phyloP scores from a whole-genome alignment of 352 stramenopile genomes.

The Phytophthora kernoviae region DNA sequence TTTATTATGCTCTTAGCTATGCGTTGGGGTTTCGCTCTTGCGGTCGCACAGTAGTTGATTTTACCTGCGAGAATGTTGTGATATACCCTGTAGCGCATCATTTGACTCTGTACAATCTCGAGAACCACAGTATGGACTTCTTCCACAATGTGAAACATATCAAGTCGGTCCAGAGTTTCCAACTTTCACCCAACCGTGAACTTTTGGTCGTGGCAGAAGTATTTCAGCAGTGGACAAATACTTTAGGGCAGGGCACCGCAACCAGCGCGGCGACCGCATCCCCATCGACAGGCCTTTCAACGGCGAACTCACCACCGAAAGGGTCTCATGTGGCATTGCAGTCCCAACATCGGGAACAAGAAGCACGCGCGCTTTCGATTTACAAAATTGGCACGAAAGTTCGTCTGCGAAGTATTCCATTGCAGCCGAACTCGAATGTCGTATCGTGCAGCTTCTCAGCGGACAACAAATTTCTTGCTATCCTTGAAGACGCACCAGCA shows the following conservation, averaged over 20 bases:
- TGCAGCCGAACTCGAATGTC: slow-evolving; percentile 61
- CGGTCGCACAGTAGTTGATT: slow-evolving; percentile 53
- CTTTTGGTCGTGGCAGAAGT: slow-evolving; percentile 71
- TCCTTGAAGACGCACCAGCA: slow-evolving; percentile 72
- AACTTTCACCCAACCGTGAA: slow-evolving; percentile 70
- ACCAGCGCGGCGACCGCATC: slow-evolving; percentile 1
- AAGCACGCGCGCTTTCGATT: slow-evolving; percentile 63
- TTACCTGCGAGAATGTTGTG: slow-evolving; percentile 55
- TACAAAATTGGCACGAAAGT: slow-evolving; percentile 57
- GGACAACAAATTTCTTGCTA: slow-evolving; percentile 79
- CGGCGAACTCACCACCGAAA: slow-evolving; percentile 12
- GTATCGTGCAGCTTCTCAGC: slow-evolving; percentile 71
- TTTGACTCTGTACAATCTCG: slow-evolving; percentile 63
- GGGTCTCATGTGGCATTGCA: slow-evolving; percentile 3
- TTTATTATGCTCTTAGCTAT: slow-evolving; percentile 36
- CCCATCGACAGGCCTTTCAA: background rate
- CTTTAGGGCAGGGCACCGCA: slow-evolving; percentile 1
- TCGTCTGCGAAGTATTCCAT: slow-evolving; percentile 47
- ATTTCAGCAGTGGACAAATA: slow-evolving; percentile 23
- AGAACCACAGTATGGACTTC: slow-evolving; percentile 72
- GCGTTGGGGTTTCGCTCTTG: slow-evolving; percentile 49
- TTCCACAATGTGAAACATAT: slow-evolving; percentile 60
- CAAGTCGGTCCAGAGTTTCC: slow-evolving; percentile 68
- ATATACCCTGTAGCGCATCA: slow-evolving; percentile 77
- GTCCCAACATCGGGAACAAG: slow-evolving; percentile 34